phyloP scores from a whole-genome alignment of 148 eudicot genomes.

The Amaranthus hypochondriacus region DNA sequence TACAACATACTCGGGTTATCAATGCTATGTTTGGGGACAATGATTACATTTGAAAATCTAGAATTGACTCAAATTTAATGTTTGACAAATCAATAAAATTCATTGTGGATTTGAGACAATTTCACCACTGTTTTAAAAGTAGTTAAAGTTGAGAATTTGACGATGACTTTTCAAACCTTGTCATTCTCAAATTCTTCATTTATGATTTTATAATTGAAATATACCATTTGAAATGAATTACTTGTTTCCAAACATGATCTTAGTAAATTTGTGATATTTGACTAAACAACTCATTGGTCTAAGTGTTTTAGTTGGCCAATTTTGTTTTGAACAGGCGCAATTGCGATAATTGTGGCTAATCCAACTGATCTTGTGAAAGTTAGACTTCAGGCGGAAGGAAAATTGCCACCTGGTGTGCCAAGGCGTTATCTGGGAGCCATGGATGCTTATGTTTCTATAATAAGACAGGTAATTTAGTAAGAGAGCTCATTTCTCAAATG shows the following conservation, averaged over 20 bases:
- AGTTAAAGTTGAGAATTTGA: no score
- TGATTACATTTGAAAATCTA: background rate
- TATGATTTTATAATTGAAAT: no score
- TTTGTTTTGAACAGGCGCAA: constrained; percentile 42
- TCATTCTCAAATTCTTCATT: no score
- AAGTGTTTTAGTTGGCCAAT: constrained; percentile 14
- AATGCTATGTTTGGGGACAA: background rate
- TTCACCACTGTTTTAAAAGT: no score
- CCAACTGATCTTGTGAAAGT: constrained; percentile 76
- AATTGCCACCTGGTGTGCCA: constrained; percentile 52
- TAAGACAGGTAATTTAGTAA: constrained; percentile 38
- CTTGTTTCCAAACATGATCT: background rate
- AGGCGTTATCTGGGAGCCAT: constrained; percentile 61
- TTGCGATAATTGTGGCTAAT: constrained; percentile 60
- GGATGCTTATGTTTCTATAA: constrained; percentile 53
- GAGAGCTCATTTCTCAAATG: background rate
- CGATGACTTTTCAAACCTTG: no score
- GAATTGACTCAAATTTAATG: background rate
- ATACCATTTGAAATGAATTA: no score
- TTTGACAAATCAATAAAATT: background rate
- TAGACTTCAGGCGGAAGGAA: constrained; percentile 70
- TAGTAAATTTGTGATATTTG: background rate
- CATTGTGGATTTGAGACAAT: no score
- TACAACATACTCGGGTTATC: background rate
- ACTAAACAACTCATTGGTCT: background rate